phyloP scores from a whole-genome alignment of 805 yeast genomes.

The Metschnikowia vanudenii region DNA sequence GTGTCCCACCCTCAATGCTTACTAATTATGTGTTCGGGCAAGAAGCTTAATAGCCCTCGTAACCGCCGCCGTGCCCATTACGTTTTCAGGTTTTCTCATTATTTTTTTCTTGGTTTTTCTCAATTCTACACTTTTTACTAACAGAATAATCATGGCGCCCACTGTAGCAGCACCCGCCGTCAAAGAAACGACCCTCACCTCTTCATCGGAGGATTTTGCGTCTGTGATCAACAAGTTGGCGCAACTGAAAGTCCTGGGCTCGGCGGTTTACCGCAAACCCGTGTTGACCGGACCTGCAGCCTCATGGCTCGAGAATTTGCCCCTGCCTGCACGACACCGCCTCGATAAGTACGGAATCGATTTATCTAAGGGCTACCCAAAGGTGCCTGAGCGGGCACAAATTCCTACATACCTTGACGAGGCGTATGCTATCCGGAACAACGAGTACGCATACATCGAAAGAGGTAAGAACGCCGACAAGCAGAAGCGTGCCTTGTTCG shows the following conservation, averaged over 20 bases:
- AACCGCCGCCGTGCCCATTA: too few relatives aligned
- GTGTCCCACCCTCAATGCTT: too few relatives aligned
- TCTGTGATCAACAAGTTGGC: conserved; percentile 6
- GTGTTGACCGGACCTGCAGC: conserved; percentile 13
- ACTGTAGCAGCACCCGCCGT: background rate
- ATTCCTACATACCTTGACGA: conserved; percentile 29
- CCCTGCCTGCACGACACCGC: conserved; percentile 24
- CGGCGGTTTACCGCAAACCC: conserved; percentile 1
- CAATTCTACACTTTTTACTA: too few relatives aligned
- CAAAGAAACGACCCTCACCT: background rate
- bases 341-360: conserved; percentile 26
- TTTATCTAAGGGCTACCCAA: conserved; percentile 29
- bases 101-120: too few relatives aligned
- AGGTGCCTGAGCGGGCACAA: conserved; percentile 21
- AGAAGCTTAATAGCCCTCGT: too few relatives aligned
- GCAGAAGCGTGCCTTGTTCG: conserved; percentile 30
- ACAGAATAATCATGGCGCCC: background rate
- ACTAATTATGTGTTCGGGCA: too few relatives aligned
- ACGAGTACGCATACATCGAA: conserved; percentile 26
- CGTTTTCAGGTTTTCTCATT: too few relatives aligned
- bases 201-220: background rate
- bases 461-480: conserved; percentile 31
- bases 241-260: conserved; percentile 4
- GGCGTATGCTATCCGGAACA: conserved; percentile 24
- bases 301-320: conserved; percentile 22